Evolutionary conservation across 179 eudicot genomes (phyloP).

Genomic region (Nepenthes alata): DNA sequence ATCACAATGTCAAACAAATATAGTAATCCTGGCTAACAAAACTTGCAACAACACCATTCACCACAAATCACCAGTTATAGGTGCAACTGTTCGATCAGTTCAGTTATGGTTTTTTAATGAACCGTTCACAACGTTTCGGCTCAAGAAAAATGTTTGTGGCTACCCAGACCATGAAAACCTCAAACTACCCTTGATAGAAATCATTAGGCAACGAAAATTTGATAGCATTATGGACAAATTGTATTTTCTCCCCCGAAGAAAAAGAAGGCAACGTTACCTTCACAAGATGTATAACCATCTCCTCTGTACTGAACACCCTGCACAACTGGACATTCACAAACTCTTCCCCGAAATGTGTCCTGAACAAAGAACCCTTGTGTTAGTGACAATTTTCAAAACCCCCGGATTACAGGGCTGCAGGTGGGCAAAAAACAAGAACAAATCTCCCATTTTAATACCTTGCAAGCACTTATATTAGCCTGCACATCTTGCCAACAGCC

Average conservation of each 20-base stretch:
- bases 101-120: too few species aligned
- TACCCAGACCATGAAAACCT: too few species aligned
- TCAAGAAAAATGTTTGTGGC: too few species aligned
- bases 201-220: too few species aligned
- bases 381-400: background rate
- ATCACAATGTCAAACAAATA: background rate
- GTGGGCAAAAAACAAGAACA: background rate
- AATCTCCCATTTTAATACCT: conserved; percentile 24
- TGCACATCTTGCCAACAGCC: conserved; percentile 59
- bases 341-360: conserved; percentile 75
- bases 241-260: background rate
- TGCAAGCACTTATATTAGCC: conserved; percentile 52
- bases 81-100: too few species aligned
- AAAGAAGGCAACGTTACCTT: conserved; percentile 23
- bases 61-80: too few species aligned
- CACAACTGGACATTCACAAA: conserved; percentile 58
- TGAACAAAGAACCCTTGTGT: conserved; percentile 5
- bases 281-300: conserved; percentile 56
- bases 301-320: conserved; percentile 61
- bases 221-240: background rate
- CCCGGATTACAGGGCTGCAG: background rate
- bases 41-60: background rate
- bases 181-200: too few species aligned
- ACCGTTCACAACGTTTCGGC: too few species aligned
- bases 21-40: background rate